A percentile compares a stretch with the other conserved stretches of the same genome.
These are phyloP conservation scores for Alternaria atra DNA, from an alignment of 2,329 filamentous ascomycete species.

Conservation along the genomic window DNA sequence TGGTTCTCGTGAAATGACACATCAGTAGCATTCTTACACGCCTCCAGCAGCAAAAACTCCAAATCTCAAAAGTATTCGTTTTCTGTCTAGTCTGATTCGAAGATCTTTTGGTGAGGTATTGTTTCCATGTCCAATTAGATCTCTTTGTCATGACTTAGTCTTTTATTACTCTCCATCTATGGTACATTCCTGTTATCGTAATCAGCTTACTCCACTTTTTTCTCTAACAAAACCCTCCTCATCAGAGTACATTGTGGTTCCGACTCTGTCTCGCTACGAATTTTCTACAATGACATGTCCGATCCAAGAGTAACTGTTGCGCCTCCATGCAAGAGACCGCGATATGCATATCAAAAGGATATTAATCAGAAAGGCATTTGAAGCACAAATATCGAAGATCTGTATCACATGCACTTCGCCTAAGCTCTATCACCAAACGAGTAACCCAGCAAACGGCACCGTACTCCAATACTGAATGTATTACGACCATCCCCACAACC, in stretches of 20 bases:
- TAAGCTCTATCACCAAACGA: neutral
- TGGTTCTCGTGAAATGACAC: constrained; percentile 3
- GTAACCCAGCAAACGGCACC: neutral
- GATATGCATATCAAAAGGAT: constrained; percentile 11
- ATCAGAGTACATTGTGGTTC: neutral
- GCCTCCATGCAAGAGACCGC: constrained; percentile 1
- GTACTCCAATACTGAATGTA: neutral
- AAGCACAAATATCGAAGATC: neutral
- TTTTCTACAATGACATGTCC: neutral
- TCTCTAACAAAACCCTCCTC: neutral
- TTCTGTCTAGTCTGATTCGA: neutral
- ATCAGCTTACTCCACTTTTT: neutral
- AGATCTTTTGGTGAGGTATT: neutral
- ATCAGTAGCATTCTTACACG: constrained; percentile 11
- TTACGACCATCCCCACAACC: neutral
- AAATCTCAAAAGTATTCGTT: neutral
- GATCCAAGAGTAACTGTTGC: neutral
- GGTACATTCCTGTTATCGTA: neutral
- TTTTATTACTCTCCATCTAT: neutral
- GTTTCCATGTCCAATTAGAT: neutral
- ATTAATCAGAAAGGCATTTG: neutral
- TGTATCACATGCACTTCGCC: constrained; percentile 1
- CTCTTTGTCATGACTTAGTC: neutral
- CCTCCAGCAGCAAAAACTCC: neutral
- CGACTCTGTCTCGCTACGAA: neutral